Percentiles rank a stretch among this genome's conserved stretches.
Evolutionary conservation across 2,329 filamentous ascomycete species (phyloP).

Genomic region (Rutstroemia sp.): DNA sequence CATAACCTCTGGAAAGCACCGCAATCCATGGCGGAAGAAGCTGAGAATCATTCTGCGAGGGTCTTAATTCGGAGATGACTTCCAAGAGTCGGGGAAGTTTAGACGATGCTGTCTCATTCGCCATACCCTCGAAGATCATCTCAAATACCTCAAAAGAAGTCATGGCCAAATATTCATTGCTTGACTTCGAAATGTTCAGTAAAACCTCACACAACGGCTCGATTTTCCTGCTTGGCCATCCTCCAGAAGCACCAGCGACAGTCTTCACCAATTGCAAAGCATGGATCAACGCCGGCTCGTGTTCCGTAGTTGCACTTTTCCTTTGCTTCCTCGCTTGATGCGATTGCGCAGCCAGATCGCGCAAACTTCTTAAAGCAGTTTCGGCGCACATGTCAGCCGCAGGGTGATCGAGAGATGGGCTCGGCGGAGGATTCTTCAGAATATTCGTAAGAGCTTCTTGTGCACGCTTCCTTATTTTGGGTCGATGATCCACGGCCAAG

Average conservation of each 20-base stretch:
- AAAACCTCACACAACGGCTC: constrained; percentile 85
- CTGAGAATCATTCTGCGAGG: constrained; percentile 88
- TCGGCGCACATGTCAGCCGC: constrained; percentile 95
- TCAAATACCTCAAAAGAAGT: constrained; percentile 96
- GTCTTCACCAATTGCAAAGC: constrained; percentile 88
- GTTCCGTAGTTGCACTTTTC: constrained; percentile 47
- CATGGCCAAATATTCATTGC: constrained; percentile 94
- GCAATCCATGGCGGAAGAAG: constrained; percentile 95
- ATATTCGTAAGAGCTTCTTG: constrained; percentile 83
- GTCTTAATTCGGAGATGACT: constrained; percentile 85
- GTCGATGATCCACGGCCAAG: constrained; percentile 77
- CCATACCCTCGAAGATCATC: constrained; percentile 89
- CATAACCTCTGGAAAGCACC: constrained; percentile 87
- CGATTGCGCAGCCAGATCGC: constrained; percentile 61
- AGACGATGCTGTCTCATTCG: constrained; percentile 73
- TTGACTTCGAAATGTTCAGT: constrained; percentile 79
- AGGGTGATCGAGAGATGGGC: constrained; percentile 87
- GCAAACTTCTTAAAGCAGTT: constrained; percentile 73
- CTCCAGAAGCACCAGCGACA: constrained; percentile 76
- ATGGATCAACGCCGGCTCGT: constrained; percentile 84
- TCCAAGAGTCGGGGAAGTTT: constrained; percentile 87
- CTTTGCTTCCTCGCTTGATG: constrained; percentile 61
- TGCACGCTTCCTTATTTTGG: constrained; percentile 89
- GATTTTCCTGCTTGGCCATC: constrained; percentile 95
- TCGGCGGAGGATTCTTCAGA: constrained; percentile 78